These are phyloP conservation scores for Podila clonocystis DNA, from an alignment of 192 early-diverging fungal genomes.

Conservation along the genomic window DNA sequence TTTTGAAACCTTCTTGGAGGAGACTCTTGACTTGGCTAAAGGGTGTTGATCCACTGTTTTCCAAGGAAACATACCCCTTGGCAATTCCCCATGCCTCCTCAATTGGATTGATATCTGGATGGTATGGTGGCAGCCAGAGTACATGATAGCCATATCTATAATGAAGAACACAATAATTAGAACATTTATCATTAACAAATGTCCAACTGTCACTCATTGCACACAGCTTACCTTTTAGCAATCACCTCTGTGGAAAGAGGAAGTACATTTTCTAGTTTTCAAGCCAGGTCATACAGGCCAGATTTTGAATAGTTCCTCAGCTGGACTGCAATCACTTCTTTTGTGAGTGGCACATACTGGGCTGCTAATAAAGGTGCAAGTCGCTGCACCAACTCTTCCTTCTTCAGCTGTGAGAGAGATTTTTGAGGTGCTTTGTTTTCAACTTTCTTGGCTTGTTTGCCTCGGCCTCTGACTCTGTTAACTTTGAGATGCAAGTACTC, in stretches of 20 bases:
- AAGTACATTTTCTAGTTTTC: neutral
- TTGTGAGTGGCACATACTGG: neutral
- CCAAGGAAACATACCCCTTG: constrained; percentile 12
- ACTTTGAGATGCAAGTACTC: too few species aligned
- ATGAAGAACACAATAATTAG: too few species aligned
- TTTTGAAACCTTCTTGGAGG: neutral
- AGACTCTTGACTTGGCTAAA: neutral
- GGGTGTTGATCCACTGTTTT: constrained; percentile 12
- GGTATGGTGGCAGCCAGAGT: constrained; percentile 25
- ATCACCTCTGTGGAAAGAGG: constrained; percentile 5
- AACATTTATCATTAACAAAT: neutral
- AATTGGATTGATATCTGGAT: constrained; percentile 22
- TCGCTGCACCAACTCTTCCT: constrained; percentile 1
- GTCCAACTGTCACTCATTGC: neutral
- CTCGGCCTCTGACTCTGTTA: too few species aligned
- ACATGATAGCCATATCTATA: constrained; percentile 15
- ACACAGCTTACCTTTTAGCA: neutral
- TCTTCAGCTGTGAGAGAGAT: constrained; percentile 7
- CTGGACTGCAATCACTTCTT: neutral
- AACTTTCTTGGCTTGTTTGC: too few species aligned
- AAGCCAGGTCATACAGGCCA: constrained; percentile 1
- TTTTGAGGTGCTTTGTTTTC: neutral
- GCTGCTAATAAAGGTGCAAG: neutral
- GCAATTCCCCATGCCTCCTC: constrained; percentile 25
- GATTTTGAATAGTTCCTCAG: neutral